Conservation (phyloP, 2,329 filamentous ascomycete species). For the Aureobasidium pullulans region DNA sequence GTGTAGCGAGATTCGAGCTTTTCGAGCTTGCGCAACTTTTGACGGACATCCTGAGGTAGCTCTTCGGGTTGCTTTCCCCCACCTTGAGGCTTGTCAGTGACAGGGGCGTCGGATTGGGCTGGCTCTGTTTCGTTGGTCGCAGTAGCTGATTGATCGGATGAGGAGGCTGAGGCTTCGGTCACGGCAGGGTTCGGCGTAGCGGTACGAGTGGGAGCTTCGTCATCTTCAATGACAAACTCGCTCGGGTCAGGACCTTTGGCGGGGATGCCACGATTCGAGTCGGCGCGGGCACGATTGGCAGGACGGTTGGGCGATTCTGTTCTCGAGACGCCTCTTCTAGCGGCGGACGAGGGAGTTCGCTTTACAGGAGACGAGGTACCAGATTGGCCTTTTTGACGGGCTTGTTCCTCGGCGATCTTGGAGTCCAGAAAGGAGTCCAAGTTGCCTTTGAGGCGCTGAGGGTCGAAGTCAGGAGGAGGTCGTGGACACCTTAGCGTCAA, state of each 20-base stretch:
- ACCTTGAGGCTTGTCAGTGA: conserved; percentile 20
- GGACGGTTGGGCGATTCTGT: conserved; percentile 26
- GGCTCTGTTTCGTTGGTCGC: conserved; percentile 26
- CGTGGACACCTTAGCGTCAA: too few relatives aligned
- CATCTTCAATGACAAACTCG: conserved; percentile 81
- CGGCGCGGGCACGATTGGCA: conserved; percentile 25
- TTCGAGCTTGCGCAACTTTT: conserved; percentile 76
- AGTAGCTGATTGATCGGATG: conserved; percentile 19
- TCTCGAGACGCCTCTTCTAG: conserved; percentile 29
- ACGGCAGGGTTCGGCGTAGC: conserved; percentile 48
- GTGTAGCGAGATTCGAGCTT: conserved; percentile 83
- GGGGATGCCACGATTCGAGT: conserved; percentile 30
- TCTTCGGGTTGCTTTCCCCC: conserved; percentile 26
- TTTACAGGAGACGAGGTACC: conserved; percentile 30
- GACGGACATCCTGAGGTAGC: conserved; percentile 65
- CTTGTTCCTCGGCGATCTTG: conserved; percentile 48
- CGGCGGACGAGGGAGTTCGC: conserved; percentile 32
- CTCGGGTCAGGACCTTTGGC: conserved; percentile 69
- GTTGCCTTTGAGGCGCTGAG: conserved; percentile 28
- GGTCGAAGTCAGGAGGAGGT: background rate
- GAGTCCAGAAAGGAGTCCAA: conserved; percentile 34
- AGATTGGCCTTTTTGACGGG: conserved; percentile 34
- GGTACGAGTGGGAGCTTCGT: conserved; percentile 58
- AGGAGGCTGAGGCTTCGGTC: conserved; percentile 27
- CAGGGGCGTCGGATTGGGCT: conserved; percentile 19